Conservation (phyloP, 2,329 filamentous ascomycete species). For the Neonectria hederae region DNA sequence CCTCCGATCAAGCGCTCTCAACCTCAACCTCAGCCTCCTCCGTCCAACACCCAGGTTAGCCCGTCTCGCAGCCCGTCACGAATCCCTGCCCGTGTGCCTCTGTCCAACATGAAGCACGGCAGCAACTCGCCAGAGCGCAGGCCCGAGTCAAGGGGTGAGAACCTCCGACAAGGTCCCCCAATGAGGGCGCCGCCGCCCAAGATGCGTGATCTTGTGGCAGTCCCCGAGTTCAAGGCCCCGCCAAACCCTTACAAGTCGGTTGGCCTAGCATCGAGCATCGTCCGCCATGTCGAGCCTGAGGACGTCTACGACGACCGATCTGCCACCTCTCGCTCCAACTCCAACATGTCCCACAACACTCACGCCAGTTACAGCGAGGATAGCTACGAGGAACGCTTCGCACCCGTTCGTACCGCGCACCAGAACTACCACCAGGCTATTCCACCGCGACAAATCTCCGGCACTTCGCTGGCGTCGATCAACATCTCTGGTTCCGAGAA, state of each 20-base stretch:
- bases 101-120: constrained; percentile 74
- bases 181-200: constrained; percentile 82
- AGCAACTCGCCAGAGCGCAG: constrained; percentile 84
- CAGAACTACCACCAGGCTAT: constrained; percentile 52
- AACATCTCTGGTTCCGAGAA: constrained; percentile 87
- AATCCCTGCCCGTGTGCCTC: constrained; percentile 74
- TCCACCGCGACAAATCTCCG: constrained; percentile 68
- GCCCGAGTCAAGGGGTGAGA: constrained; percentile 55
- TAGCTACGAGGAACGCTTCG: constrained; percentile 49
- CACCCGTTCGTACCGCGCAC: constrained; percentile 52
- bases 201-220: constrained; percentile 80
- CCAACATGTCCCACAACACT: constrained; percentile 50
- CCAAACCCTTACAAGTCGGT: constrained; percentile 58
- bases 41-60: constrained; percentile 43
- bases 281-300: constrained; percentile 74
- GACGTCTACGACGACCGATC: constrained; percentile 82
- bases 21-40: constrained; percentile 25
- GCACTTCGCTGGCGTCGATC: constrained; percentile 78
- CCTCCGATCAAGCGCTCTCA: constrained; percentile 44
- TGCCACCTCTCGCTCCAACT: constrained; percentile 50
- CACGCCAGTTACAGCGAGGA: constrained; percentile 50
- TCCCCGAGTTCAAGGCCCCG: constrained; percentile 62
- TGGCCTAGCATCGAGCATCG: constrained; percentile 63
- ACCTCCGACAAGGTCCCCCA: constrained; percentile 61
- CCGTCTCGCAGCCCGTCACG: constrained; percentile 56